Evolutionary conservation across 1,284 basidiomycete species (phyloP), one percentile per base, ranked within the genome.

Genomic region (Boletus holoroseus): DNA sequence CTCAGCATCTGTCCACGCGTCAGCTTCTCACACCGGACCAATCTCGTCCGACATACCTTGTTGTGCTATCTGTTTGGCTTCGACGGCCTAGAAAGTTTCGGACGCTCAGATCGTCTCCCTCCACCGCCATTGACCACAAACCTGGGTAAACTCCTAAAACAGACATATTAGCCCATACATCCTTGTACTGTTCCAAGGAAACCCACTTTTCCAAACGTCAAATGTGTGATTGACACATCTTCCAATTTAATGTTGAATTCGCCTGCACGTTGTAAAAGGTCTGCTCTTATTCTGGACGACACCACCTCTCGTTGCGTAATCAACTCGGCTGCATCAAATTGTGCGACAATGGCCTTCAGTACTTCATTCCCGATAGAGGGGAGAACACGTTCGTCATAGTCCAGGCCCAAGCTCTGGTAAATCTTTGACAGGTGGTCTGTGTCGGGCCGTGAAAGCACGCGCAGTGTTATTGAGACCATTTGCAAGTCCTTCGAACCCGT

Each of bases 311-410:
- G 83, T 64, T 91, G 88, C 2, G 88, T 91, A 57, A 91, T 99
- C 61, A 99, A 76, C 73, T 99, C 95, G 16, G 95, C 94, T 37
- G 95, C 95, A 71, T 99, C 95, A 61, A 98, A 99, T 69, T 99
- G 95, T 11, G 95, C 95, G 0, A 99, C 96, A 54, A 95, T 97
- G 49, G 90, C 91, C 75, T 99, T 99, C 60, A 97, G 70, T 27
- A 99, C 94, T 74, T 99, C 95, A 68, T 99, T 99, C 39, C 94
- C 94, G 66, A 98, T 91, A 37, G 91, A 93, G 8, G 91, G 91
- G 16, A 94, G 74, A 2, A 96, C 92, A 63, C 94, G 83, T 74
- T 99, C 95, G 71, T 99, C 96, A 71, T 99, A 99, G 71, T 99
- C 96, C 69, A 88, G 72, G 47, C 95, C 95, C 44, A 99, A 79